Evolutionary conservation across 345 rosid species (phyloP).

Genomic region (Lumnitzera littorea): DNA sequence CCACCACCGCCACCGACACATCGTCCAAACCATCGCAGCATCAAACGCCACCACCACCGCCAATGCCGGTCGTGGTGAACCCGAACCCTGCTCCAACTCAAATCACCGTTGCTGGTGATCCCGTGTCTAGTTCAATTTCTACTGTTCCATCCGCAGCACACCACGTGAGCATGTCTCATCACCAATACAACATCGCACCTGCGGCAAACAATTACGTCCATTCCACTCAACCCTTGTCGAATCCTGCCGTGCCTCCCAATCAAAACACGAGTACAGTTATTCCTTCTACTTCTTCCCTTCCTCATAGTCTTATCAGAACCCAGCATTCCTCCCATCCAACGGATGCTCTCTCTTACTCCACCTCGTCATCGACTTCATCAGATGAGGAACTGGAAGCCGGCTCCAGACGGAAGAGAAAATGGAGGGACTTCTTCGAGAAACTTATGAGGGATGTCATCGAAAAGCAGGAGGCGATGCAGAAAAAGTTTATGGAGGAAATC

Average conservation of each 20-base stretch:
- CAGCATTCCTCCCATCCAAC: too few species aligned
- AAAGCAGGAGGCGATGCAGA: conserved; percentile 76
- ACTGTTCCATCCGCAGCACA: conserved; percentile 30
- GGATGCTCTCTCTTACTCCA: not conserved
- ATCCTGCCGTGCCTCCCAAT: not conserved
- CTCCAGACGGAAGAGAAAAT: conserved; percentile 35
- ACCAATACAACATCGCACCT: conserved; percentile 12
- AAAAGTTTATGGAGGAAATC: conserved; percentile 60
- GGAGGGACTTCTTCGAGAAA: conserved; percentile 64
- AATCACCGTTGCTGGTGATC: not conserved
- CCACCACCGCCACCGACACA: not conserved
- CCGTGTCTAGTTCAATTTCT: conserved; percentile 1
- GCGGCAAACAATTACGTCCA: not conserved
- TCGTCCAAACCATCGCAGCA: too few species aligned
- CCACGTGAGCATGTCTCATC: too few species aligned
- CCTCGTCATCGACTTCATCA: conserved; percentile 14
- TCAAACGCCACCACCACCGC: conserved; percentile 22
- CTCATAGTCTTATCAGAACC: too few species aligned
- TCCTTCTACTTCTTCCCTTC: too few species aligned
- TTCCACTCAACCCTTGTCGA: too few species aligned
- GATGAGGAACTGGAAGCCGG: conserved; percentile 18
- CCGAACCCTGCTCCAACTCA: not conserved
- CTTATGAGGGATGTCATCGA: conserved; percentile 55
- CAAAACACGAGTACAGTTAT: conserved; percentile 9
- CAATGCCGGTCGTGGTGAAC: not conserved